phyloP scores from a whole-genome alignment of 805 yeast species.

The Saccharomycopsis sp. region DNA sequence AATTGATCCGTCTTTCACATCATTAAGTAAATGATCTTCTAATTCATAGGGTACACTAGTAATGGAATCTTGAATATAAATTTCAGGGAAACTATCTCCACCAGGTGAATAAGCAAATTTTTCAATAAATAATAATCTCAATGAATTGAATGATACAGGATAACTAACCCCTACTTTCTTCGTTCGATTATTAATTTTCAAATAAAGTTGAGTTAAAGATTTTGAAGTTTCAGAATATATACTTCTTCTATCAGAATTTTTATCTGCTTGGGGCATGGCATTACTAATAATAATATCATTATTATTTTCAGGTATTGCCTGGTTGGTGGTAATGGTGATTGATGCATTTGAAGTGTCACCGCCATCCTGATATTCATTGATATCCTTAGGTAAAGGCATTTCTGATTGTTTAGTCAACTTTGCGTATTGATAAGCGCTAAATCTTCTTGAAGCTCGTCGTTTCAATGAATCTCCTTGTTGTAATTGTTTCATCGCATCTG shows the following conservation, averaged over 20 bases:
- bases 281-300: constrained; percentile 20
- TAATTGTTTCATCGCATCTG: constrained; percentile 65
- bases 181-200: constrained; percentile 45
- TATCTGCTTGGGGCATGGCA: constrained; percentile 6
- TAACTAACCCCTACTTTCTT: constrained; percentile 39
- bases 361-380: constrained; percentile 2
- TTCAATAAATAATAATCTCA: constrained; percentile 74
- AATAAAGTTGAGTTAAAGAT: constrained; percentile 32
- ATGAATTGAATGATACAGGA: constrained; percentile 34
- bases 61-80: constrained; percentile 59
- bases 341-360: not conserved
- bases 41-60: constrained; percentile 67
- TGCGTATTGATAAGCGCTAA: constrained; percentile 88
- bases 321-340: not conserved
- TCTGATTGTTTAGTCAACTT: constrained; percentile 36
- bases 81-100: constrained; percentile 63
- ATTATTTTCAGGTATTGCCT: not conserved
- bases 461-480: constrained; percentile 80
- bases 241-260: constrained; percentile 6
- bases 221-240: constrained; percentile 3
- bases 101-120: constrained; percentile 82
- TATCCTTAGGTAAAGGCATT: constrained; percentile 20
- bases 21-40: constrained; percentile 56
- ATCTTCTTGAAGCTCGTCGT: constrained; percentile 89
- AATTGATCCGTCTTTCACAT: constrained; percentile 52